Percentiles rank a stretch among this genome's conserved stretches.
phyloP scores from a whole-genome alignment of 352 stramenopile genomes.

The Phytophthora hybrid region DNA sequence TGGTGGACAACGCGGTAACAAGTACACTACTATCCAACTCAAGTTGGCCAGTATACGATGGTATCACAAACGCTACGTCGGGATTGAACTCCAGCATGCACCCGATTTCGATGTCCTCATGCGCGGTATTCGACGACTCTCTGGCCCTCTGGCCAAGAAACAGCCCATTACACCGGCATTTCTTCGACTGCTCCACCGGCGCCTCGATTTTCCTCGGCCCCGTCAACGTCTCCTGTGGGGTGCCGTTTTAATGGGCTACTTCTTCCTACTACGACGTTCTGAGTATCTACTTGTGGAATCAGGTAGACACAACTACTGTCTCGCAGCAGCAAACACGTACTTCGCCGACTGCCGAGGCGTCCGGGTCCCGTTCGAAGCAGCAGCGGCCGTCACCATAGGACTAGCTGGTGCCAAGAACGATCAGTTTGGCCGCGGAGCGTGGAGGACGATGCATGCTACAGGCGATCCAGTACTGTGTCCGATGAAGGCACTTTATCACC shows the following conservation, averaged over 20 bases:
- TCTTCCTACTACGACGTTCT: background rate
- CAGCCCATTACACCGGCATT: constrained; percentile 9
- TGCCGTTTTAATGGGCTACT: background rate
- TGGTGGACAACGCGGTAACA: background rate
- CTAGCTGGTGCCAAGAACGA: constrained; percentile 13
- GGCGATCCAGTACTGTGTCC: background rate
- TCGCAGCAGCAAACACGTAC: background rate
- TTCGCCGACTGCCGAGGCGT: background rate
- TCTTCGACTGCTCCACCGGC: background rate
- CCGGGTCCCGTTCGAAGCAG: background rate
- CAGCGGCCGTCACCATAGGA: constrained; percentile 3
- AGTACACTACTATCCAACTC: background rate
- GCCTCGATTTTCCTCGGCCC: background rate
- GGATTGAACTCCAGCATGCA: background rate
- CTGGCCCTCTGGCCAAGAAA: constrained; percentile 3
- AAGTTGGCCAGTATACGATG: constrained; percentile 7
- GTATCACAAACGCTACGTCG: background rate
- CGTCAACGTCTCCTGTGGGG: background rate
- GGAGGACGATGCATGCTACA: background rate
- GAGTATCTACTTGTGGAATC: background rate
- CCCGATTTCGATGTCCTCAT: background rate
- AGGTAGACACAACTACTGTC: constrained; percentile 1
- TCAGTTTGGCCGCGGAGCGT: constrained; percentile 2
- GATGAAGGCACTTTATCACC: background rate
- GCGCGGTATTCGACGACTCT: background rate